Base-by-base conservation (phyloP, 768 basidiomycete species). In the Boletus rubescentipes region DNA sequence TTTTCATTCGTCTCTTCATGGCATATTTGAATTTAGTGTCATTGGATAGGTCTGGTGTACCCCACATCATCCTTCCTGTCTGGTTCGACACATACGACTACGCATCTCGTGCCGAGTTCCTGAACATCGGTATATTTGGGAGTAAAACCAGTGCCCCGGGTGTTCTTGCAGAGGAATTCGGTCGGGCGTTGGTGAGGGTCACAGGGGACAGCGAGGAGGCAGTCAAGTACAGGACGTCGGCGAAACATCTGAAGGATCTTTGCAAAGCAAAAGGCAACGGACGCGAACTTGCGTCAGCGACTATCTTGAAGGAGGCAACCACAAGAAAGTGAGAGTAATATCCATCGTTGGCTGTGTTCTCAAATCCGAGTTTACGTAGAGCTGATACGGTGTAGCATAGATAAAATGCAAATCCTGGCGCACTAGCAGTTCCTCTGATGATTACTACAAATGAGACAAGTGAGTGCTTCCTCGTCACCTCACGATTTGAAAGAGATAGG, bases 1-100 rank as follows among this genome's bases (percentile, higher is more conserved):
- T 31, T 29, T 34, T 8, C 18, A 32, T 37, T 16, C 26, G 34
- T 20, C 26, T 26, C 6, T 26, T 9, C 5, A 43, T 16, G 11
- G 29, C 16, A 11, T 9, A 10, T 18, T 32, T 44, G 31, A 44
- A 14, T 14, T 38, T 10, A 29, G 7, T 11, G 5, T 31, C 16
- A 5, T 48, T 21, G n/a, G 16, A 42, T 16, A 62, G 61, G 49
- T 62, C 50, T 37, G 61, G 61, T 1, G 12, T 49, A 0, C 56
- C 55, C 0, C 55, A 54, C n/a, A 38, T 61, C 9, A 36, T 58
- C 15, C 56, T 62, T 15, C 39, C 60, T 1, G 50, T 52, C n/a
- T 58, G 57, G 56, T 46, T 14, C 7, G 60, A 58, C 36, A 58
- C 50, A 4, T 62, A 40, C 21, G 49, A 61, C 16, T 51, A 50